Base-by-base conservation (phyloP, 2,329 filamentous ascomycete species). In the Claviceps monticola region DNA sequence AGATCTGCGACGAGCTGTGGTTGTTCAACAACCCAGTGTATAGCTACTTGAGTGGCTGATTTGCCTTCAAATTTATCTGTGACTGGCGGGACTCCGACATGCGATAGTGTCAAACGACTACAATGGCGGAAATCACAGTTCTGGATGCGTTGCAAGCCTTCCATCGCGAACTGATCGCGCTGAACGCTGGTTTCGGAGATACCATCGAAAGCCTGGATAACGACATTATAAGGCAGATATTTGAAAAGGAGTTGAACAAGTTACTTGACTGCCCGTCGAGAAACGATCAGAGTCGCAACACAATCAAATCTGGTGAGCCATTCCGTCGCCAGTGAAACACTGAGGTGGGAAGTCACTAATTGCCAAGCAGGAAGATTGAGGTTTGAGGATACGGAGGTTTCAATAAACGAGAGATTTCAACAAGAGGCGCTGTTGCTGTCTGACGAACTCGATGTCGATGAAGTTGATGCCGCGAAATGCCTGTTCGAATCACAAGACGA, bases 381-480 rank as follows among this genome's bases (percentile, higher is more conserved):
- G 37, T 70, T 95, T 53, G 78, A 79, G 59, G 84, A 82, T 56
- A 76, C 80, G 37, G 80, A 90, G 61, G 97, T 88, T 66, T 72
- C 76, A 21, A 74, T 98, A 70, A 96, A 95, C 68, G 78, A 86
- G 52, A 83, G 88, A 56, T 97, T 98, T 68, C 82, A 91, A 62
- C 84, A 95, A 66, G 82, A 84, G 58, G 80, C 83, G 23, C 74
- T 95, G 36, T 80, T 88, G 60, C 74, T 98, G 39, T 86, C 91
- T 51, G 90, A 97, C 66, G 87, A 88, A 59, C 74, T 96, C 55
- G 83, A 95, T 61, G 74, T 98, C 50, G 90, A 98, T 68, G 94
- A 98, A 68, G 65, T 95, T 53, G 80, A 93, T 60, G 85, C 91
- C 17, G 86, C 88, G 9, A 76, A 78, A 58, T 78, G 93, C 48